Evolutionary conservation across 2,329 filamentous ascomycete species (phyloP), one percentile per base, ranked within the genome.

Genomic region (Orbilia quercus): DNA sequence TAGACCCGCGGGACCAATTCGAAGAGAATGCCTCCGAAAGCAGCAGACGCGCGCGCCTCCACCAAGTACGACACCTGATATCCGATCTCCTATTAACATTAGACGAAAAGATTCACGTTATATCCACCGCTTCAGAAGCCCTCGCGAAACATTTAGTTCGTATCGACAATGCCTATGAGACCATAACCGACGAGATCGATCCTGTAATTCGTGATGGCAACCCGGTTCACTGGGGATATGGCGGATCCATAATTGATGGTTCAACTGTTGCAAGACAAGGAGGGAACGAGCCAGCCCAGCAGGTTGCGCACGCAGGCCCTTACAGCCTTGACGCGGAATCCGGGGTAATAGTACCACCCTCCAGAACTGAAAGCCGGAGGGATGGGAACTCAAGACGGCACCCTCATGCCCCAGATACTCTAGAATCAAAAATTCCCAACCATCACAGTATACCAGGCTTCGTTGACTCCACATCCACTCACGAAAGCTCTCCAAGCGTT

Each of bases 51-150:
- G 75, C 75, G 40, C 75, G 76, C 36, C 59, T 75, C 34, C 66
- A 75, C 40, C 75, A 78, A 51, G 76, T 78, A 22, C 76, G 77
- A 3, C 63, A 74, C 16, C 59, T 78, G 57, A 76, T 78, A 7
- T 62, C 57, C 4, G 77, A 78, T 44, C 71, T 98, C 84, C 87
- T 98, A 47, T 88, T 92, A 51, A 94, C 93, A 0, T 86, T 98
- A 38, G 95, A 99, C 79, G 95, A 99, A 82, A 99, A 99, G 82
- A 96, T 97, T 77, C 93, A 97, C 77, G 95, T 99, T 77, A 90
- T 98, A 65, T 90, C 91, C 38, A 96, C 94, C 14, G 94, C 95
- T 62, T 95, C 94, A 78, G 91, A 96, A 77, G 91, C 93, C 48
- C 87, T 98, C 11, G 88, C 91, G 76, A 91, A 91, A 79, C 92